Evolutionary conservation across 441 rosid species (phyloP), one percentile per base, ranked within the genome.

Genomic region (Adansonia gregorii): DNA sequence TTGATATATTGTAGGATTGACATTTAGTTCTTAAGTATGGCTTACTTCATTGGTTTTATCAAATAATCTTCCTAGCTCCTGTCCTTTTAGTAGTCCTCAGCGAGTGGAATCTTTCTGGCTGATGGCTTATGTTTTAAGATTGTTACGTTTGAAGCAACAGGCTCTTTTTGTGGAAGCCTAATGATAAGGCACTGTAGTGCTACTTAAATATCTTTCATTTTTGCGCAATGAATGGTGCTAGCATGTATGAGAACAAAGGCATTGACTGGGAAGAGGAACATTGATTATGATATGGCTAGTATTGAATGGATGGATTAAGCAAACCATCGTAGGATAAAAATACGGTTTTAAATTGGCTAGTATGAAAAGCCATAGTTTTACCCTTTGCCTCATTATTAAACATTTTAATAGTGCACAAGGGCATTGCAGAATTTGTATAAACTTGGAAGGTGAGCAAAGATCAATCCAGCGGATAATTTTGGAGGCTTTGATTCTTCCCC

Each of bases 141-240:
- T 31, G 20, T 15, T 39, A 39, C n/a, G 48, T 20, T 65, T 0
- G 69, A 35, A 39, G 48, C 46, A 15, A 67, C 39, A 10, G 17
- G 35, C 72, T 67, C 10, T 24, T 67, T 67, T 67, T 46, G 15
- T 67, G 72, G 54, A 41, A 66, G n/a, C 19, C 24, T 66, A 43
- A 66, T 66, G 52, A 19, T 20, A 3, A 66, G 51, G 70, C 48
- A 39, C 20, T 41, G 24, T n/a, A 66, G 71, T 43, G 48, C 71
- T n/a, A 52, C 15, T 2, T 65, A 65, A n/a, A 65, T 39, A 65
- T 39, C 49, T 60, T 65, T 65, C 24, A 65, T 31, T 39, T n/a
- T 6, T 41, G 24, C n/a, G 24, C 70, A 41, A 1, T 66, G 51
- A 66, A n/a, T 41, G 22, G 41, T 41, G 69, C 8, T 66, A 17